phyloP scores from a whole-genome alignment of 2,329 filamentous ascomycete genomes.

The Aspergillus pseudonomiae region DNA sequence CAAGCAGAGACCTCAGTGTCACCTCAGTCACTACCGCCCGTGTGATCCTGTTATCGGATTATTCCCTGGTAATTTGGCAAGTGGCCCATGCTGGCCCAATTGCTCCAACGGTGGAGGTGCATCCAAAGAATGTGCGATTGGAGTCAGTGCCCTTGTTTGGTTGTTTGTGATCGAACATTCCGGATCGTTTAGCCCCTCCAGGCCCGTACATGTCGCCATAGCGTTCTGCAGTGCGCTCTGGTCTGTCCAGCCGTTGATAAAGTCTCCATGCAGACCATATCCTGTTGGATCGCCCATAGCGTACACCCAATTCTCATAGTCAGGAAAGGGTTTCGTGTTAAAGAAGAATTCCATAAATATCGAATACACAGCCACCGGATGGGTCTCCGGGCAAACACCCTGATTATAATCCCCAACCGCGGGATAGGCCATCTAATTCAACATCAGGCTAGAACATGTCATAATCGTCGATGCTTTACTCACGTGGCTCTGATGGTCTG shows the following conservation, averaged over 20 bases:
- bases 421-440: slow-evolving; percentile 37
- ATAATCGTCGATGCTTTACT: slow-evolving; percentile 7
- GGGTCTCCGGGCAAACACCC: slow-evolving; percentile 40
- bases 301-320: slow-evolving; percentile 50
- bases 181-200: slow-evolving; percentile 12
- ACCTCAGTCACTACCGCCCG: background rate
- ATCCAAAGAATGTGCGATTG: slow-evolving; percentile 13
- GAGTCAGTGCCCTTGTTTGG: slow-evolving; percentile 16
- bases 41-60: slow-evolving; percentile 15
- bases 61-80: slow-evolving; percentile 19
- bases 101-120: slow-evolving; percentile 17
- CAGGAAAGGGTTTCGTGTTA: slow-evolving; percentile 54
- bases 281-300: slow-evolving; percentile 54
- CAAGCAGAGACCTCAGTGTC: background rate
- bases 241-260: slow-evolving; percentile 54
- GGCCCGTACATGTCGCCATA: slow-evolving; percentile 31
- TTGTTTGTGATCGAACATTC: slow-evolving; percentile 22
- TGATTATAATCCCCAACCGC: slow-evolving; percentile 35
- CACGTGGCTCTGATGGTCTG: slow-evolving; percentile 39
- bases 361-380: slow-evolving; percentile 59
- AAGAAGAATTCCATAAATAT: slow-evolving; percentile 65
- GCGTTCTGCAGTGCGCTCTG: slow-evolving; percentile 43
- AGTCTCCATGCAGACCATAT: slow-evolving; percentile 59
- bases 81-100: slow-evolving; percentile 19
- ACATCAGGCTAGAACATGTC: background rate